Conservation (phyloP, 768 basidiomycete species). For the Tylopilus felleus region DNA sequence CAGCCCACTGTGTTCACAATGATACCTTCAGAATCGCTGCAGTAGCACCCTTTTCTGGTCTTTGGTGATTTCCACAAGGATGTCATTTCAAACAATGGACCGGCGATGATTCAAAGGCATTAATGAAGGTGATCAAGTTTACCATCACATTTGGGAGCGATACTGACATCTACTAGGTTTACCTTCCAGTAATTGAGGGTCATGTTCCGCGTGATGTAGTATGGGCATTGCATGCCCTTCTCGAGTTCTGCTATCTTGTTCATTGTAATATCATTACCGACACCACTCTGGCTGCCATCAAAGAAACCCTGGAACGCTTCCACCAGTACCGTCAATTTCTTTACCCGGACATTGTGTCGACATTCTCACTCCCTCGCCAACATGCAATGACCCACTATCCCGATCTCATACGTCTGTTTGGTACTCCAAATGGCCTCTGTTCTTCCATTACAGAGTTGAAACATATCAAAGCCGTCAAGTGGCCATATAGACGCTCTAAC, state of each 20-base stretch:
- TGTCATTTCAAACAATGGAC: background rate
- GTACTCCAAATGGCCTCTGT: background rate
- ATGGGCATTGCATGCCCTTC: background rate
- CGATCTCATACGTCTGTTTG: background rate
- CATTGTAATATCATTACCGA: background rate
- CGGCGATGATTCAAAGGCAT: background rate
- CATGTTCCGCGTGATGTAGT: slow-evolving; percentile 6
- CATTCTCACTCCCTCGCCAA: background rate
- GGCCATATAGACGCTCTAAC: background rate
- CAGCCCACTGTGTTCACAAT: background rate
- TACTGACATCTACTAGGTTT: background rate
- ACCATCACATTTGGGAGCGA: too few relatives aligned
- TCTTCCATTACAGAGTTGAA: background rate
- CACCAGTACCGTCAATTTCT: background rate
- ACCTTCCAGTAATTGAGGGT: background rate
- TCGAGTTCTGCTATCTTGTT: background rate
- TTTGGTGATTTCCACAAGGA: background rate
- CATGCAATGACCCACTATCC: background rate
- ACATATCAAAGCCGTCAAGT: slow-evolving; percentile 1
- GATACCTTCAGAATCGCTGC: background rate
- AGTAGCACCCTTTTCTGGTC: background rate
- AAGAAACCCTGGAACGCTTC: background rate
- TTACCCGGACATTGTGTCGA: too few relatives aligned
- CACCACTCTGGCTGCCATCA: background rate
- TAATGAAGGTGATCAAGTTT: background rate